phyloP scores from a whole-genome alignment of 2,329 filamentous ascomycete species.

The Phialemonium atrogriseum region DNA sequence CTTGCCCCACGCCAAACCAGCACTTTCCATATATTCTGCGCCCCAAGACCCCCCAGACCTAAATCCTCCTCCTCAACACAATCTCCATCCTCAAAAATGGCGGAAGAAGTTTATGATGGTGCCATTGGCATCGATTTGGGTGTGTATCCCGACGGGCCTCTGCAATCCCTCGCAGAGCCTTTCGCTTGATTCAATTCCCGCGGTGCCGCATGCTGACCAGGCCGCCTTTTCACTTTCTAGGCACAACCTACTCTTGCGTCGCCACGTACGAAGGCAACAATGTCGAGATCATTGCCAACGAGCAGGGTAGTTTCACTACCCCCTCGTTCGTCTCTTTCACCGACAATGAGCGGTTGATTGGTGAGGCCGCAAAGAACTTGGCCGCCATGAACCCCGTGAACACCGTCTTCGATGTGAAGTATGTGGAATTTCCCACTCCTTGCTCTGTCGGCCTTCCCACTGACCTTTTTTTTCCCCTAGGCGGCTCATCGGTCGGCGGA shows the following conservation, averaged over 20 bases:
- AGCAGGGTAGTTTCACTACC: conserved; percentile 98
- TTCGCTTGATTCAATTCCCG: conserved; percentile 5
- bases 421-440: conserved; percentile 30
- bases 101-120: conserved; percentile 98
- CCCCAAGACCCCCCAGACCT: no score
- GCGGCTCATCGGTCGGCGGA: conserved; percentile 95
- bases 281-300: conserved; percentile 99
- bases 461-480: conserved; percentile 34
- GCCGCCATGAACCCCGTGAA: conserved; percentile 98
- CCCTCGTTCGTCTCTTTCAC: conserved; percentile 99
- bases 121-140: conserved; percentile 99
- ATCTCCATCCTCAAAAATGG: conserved; percentile 46
- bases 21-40: conserved; percentile 2
- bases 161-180: conserved; percentile 1
- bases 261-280: conserved; percentile 98
- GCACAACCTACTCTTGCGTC: conserved; percentile 99
- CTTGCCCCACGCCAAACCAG: conserved; percentile 3
- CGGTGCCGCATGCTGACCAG: conserved; percentile 11
- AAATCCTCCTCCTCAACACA: conserved; percentile 11
- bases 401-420: conserved; percentile 99
- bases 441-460: not conserved
- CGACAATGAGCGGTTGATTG: conserved; percentile 96
- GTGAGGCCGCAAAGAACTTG: conserved; percentile 99
- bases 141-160: conserved; percentile 37
- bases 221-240: conserved; percentile 34